A percentile compares a stretch with the other conserved stretches of the same genome.
Conservation (phyloP, 495 filamentous ascomycete genomes). For the Bacidia gigantensis region DNA sequence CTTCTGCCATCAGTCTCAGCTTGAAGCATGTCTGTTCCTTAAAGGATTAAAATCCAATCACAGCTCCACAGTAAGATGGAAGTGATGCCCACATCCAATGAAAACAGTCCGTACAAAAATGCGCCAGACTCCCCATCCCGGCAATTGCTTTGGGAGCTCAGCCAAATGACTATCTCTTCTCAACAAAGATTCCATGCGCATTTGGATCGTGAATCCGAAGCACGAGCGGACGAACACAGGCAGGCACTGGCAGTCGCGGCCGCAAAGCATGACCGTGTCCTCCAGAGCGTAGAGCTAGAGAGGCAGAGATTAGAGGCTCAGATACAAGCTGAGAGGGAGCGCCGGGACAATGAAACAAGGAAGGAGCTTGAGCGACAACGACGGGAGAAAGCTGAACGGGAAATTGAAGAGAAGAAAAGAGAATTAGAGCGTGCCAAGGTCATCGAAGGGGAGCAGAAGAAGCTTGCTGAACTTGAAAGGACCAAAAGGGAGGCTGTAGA, state of each 20-base stretch:
- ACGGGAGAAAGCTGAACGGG: conserved; percentile 28
- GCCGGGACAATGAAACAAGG: conserved; percentile 35
- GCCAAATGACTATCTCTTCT: conserved; percentile 15
- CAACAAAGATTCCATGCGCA: conserved; percentile 32
- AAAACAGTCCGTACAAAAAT: not conserved
- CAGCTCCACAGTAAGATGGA: conserved; percentile 12
- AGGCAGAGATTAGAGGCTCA: conserved; percentile 27
- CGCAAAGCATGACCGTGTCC: conserved; percentile 47
- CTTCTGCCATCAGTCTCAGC: too few species aligned
- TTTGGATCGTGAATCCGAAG: conserved; percentile 32
- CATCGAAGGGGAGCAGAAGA: conserved; percentile 26
- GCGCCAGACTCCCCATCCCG: conserved; percentile 33
- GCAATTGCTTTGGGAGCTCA: conserved; percentile 36
- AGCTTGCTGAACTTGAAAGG: conserved; percentile 17
- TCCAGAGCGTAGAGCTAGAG: conserved; percentile 42
- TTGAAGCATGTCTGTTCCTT: too few species aligned
- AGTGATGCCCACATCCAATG: conserved; percentile 7
- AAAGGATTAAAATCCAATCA: too few species aligned
- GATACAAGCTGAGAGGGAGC: conserved; percentile 9
- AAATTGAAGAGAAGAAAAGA: conserved; percentile 17
- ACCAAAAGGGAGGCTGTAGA: conserved; percentile 14
- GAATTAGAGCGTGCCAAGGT: conserved; percentile 19
- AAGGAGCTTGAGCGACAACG: conserved; percentile 30
- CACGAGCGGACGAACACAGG: conserved; percentile 36
- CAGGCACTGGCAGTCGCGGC: conserved; percentile 49